These are phyloP conservation scores for Cronartium ribicola DNA, from an alignment of 1,284 basidiomycete genomes.

Conservation along the genomic window DNA sequence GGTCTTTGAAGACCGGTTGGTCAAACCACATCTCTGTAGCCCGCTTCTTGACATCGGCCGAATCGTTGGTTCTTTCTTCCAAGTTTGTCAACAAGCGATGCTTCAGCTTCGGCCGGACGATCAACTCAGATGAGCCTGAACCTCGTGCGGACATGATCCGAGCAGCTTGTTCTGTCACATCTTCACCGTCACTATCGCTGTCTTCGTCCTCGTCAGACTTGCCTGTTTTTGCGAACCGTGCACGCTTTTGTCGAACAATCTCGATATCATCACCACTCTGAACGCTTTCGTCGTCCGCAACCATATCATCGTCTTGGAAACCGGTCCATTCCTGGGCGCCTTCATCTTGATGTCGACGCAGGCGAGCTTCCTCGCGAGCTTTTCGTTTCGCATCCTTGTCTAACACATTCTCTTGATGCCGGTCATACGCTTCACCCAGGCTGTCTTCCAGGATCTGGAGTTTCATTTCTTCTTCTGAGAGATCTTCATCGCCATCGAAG, in stretches of 20 bases:
- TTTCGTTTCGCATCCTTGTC: slow-evolving; percentile 87
- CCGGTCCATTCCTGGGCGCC: slow-evolving; percentile 67
- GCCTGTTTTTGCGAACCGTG: slow-evolving; percentile 32
- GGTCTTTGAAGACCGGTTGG: slow-evolving; percentile 81
- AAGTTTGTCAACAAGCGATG: slow-evolving; percentile 39
- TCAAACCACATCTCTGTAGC: slow-evolving; percentile 82
- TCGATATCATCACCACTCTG: slow-evolving; percentile 52
- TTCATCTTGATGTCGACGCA: slow-evolving; percentile 63
- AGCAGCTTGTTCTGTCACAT: slow-evolving; percentile 54
- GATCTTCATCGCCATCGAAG: slow-evolving; percentile 61
- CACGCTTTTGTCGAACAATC: slow-evolving; percentile 43
- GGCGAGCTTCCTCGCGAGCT: slow-evolving; percentile 69
- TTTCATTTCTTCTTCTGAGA: slow-evolving; percentile 56
- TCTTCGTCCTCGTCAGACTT: slow-evolving; percentile 45
- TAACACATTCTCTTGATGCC: slow-evolving; percentile 73
- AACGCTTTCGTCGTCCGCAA: slow-evolving; percentile 48
- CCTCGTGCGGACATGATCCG: slow-evolving; percentile 55
- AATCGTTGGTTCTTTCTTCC: slow-evolving; percentile 46
- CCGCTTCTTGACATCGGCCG: slow-evolving; percentile 49
- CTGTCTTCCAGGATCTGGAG: slow-evolving; percentile 65
- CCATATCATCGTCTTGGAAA: slow-evolving; percentile 54
- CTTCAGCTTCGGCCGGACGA: slow-evolving; percentile 45
- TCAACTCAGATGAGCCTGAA: slow-evolving; percentile 54
- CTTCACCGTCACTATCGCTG: slow-evolving; percentile 49
- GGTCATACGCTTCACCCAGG: slow-evolving; percentile 81